Evolutionary conservation across 1,284 basidiomycete species (phyloP).

Genomic region (Stygiomarasmius scandens): DNA sequence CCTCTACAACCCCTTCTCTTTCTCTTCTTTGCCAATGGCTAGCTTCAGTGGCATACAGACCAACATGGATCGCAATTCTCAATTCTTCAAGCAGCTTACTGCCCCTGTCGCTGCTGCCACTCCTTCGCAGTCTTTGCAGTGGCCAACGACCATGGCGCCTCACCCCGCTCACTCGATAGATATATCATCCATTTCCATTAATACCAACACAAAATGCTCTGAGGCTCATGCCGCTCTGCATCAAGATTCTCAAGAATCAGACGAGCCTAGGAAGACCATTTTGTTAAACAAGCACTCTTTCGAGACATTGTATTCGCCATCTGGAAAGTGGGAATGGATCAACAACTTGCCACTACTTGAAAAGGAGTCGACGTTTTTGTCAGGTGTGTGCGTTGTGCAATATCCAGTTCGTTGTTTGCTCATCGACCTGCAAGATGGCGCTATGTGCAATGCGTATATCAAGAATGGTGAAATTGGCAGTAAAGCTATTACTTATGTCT

Average conservation of each 20-base stretch:
- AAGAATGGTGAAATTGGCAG: constrained; percentile 38
- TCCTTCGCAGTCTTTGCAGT: not conserved
- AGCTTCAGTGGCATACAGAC: not conserved
- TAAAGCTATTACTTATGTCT: constrained; percentile 46
- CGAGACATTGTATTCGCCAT: constrained; percentile 9
- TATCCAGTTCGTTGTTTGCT: not conserved
- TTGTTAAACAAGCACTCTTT: not conserved
- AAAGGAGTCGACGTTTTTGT: constrained; percentile 9
- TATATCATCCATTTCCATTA: not conserved
- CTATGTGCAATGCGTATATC: constrained; percentile 42
- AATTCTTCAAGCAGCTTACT: constrained; percentile 13
- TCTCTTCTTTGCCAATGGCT: constrained; percentile 1
- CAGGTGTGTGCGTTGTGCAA: constrained; percentile 7
- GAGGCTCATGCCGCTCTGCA: not conserved
- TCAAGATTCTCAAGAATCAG: not conserved
- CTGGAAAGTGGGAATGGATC: constrained; percentile 17
- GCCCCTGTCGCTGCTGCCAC: not conserved
- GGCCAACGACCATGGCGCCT: not conserved
- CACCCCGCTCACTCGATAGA: not conserved
- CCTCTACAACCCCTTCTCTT: not conserved
- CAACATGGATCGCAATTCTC: constrained; percentile 4
- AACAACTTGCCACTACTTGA: constrained; percentile 7
- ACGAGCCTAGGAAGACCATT: not conserved
- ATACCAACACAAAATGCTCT: not conserved
- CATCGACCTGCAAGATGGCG: constrained; percentile 34